Evolutionary conservation across 768 basidiomycete species (phyloP).

Genomic region (Boletellus emodensis): DNA sequence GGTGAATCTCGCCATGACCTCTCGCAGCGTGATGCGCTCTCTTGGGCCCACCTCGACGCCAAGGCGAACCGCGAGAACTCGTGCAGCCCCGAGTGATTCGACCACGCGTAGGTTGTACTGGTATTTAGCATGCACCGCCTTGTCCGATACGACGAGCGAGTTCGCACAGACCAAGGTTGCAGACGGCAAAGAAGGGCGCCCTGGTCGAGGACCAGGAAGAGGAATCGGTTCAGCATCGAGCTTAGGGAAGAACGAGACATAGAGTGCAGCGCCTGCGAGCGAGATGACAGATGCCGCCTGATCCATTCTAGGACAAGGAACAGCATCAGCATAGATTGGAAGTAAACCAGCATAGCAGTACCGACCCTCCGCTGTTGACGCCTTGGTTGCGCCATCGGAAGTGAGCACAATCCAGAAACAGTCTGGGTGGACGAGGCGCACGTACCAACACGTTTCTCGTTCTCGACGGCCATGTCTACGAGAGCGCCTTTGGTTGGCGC

Average conservation of each 20-base stretch:
- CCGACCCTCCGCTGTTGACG: constrained; percentile 77
- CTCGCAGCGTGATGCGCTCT: constrained; percentile 57
- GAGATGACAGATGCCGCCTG: constrained; percentile 87
- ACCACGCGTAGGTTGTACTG: constrained; percentile 90
- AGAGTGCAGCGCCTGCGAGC: constrained; percentile 63
- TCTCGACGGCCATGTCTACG: constrained; percentile 76
- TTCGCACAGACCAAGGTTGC: constrained; percentile 29
- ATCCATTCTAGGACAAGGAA: constrained; percentile 61
- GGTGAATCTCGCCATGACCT: constrained; percentile 58
- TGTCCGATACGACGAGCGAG: constrained; percentile 78
- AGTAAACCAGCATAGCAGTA: not conserved
- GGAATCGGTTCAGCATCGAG: constrained; percentile 64
- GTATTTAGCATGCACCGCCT: constrained; percentile 68
- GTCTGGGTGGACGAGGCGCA: not conserved
- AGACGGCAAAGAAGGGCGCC: constrained; percentile 21
- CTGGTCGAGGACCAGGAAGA: constrained; percentile 43
- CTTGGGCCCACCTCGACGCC: constrained; percentile 38
- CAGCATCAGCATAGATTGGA: constrained; percentile 1
- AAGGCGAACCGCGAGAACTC: constrained; percentile 62
- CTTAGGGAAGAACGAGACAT: constrained; percentile 77
- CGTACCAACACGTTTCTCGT: constrained; percentile 77
- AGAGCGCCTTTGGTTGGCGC: constrained; percentile 58
- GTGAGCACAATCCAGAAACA: not conserved
- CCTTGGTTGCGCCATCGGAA: constrained; percentile 28
- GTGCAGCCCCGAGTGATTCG: constrained; percentile 80